Percentiles rank a stretch among this genome's conserved stretches.
These are phyloP conservation scores for Beta corolliflora DNA, from an alignment of 179 eudicot genomes.

Conservation along the genomic window DNA sequence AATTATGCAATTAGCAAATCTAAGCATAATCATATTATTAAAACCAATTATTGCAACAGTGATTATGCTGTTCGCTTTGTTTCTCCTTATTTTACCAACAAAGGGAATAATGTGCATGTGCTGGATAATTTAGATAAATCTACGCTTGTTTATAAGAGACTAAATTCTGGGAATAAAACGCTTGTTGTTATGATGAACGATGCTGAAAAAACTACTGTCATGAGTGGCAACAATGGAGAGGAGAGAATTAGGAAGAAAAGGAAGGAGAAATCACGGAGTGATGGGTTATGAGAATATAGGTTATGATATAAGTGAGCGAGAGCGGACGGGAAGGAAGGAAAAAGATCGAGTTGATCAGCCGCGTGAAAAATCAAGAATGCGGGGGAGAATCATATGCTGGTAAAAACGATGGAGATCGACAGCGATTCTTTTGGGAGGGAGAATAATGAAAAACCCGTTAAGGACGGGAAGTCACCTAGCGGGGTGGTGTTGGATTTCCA, in stretches of 20 bases:
- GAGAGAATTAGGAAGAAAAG: background rate
- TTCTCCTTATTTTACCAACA: slow-evolving; percentile 12
- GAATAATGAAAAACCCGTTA: background rate
- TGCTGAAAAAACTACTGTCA: background rate
- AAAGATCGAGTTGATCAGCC: no score
- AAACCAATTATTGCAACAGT: background rate
- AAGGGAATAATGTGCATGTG: no score
- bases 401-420: background rate
- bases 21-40: background rate
- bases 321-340: background rate
- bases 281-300: no score
- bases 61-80: background rate
- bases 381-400: background rate
- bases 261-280: background rate
- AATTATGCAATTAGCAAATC: background rate
- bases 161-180: no score
- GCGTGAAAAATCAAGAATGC: background rate
- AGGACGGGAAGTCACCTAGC: background rate
- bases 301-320: no score
- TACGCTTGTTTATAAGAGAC: no score
- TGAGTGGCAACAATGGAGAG: background rate
- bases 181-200: background rate
- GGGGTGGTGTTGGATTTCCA: background rate
- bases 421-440: background rate
- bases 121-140: no score